These are phyloP conservation scores for Stagonosporopsis rhizophila DNA, from an alignment of 2,329 filamentous ascomycete genomes.

Conservation along the genomic window DNA sequence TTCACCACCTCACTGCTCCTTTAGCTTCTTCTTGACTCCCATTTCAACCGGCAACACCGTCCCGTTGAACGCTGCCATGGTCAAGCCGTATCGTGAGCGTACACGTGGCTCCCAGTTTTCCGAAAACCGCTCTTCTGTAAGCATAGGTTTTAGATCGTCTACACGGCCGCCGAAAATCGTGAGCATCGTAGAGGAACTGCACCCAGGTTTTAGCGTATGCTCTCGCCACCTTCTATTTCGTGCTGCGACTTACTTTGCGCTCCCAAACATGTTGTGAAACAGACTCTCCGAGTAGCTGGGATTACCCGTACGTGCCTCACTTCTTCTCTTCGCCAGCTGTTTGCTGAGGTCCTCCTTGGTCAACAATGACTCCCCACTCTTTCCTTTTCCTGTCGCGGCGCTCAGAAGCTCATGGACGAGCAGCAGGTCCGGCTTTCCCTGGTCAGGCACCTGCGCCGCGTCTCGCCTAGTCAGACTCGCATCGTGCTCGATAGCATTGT, in stretches of 20 bases:
- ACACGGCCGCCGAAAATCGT: conserved; percentile 51
- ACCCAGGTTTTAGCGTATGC: not conserved
- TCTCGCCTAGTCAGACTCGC: conserved; percentile 40
- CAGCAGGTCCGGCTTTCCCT: conserved; percentile 48
- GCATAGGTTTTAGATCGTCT: conserved; percentile 50
- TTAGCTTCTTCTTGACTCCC: conserved; percentile 34
- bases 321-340: conserved; percentile 43
- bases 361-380: conserved; percentile 40
- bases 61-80: conserved; percentile 53
- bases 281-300: conserved; percentile 44
- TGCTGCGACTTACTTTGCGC: conserved; percentile 43
- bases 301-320: conserved; percentile 47
- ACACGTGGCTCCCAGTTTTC: conserved; percentile 53
- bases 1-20: not conserved
- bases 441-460: conserved; percentile 46
- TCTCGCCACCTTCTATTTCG: not conserved
- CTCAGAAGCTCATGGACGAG: conserved; percentile 47
- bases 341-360: conserved; percentile 49
- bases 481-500: conserved; percentile 48
- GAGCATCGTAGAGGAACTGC: conserved; percentile 53
- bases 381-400: conserved; percentile 48
- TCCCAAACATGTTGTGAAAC: conserved; percentile 53
- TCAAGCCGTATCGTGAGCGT: conserved; percentile 48
- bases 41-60: conserved; percentile 51
- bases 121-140: conserved; percentile 51